Conservation (phyloP, 768 basidiomycete genomes). For the Boletus tylopilopsis region DNA sequence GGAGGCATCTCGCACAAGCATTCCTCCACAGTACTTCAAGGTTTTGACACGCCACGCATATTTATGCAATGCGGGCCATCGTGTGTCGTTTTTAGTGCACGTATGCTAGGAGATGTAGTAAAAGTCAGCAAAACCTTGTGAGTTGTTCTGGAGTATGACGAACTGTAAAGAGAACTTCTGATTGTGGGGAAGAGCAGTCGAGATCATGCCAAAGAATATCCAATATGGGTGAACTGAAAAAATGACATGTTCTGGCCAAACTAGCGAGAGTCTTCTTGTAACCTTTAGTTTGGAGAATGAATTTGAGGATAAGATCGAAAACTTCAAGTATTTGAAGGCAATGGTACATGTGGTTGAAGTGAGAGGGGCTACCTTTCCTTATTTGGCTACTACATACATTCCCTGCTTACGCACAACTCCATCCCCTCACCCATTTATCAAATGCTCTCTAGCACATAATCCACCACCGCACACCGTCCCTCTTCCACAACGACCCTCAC, state of each 20-base stretch:
- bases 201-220: constrained; percentile 15
- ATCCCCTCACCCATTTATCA: too few species aligned
- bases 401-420: too few species aligned
- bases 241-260: constrained; percentile 11
- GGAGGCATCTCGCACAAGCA: background rate
- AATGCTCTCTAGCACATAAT: too few species aligned
- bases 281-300: background rate
- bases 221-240: constrained; percentile 12
- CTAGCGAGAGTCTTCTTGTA: constrained; percentile 6
- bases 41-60: constrained; percentile 24
- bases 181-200: constrained; percentile 7
- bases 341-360: too few species aligned
- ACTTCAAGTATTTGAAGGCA: constrained; percentile 14
- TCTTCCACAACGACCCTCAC: too few species aligned
- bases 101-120: background rate
- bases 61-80: constrained; percentile 16
- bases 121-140: background rate
- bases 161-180: constrained; percentile 3
- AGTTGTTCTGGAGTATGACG: background rate
- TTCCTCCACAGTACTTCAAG: constrained; percentile 1
- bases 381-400: too few species aligned
- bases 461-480: too few species aligned
- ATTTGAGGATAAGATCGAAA: constrained; percentile 4
- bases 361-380: too few species aligned
- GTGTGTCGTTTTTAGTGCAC: constrained; percentile 1